phyloP scores from a whole-genome alignment of 768 basidiomycete species.

The Boletales sp. region DNA sequence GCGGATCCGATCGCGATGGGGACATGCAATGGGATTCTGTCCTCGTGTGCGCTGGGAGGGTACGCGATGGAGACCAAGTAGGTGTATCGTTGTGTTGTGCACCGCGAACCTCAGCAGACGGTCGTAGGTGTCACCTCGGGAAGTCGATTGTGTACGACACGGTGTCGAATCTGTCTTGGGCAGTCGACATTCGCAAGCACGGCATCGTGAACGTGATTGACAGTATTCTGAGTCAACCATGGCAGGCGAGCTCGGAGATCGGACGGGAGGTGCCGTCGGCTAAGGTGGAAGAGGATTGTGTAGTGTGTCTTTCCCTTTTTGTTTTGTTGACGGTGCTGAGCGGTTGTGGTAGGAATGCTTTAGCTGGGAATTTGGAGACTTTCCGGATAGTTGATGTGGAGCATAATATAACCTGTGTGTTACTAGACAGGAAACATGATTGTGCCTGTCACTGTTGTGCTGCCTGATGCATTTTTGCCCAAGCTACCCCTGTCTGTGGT shows the following conservation, averaged over 20 bases:
- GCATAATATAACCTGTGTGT: too few relatives aligned
- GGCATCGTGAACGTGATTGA: constrained; percentile 79
- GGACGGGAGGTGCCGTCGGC: constrained; percentile 64
- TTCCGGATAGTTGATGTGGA: constrained; percentile 10
- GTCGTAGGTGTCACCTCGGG: constrained; percentile 77
- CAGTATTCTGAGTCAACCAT: constrained; percentile 62
- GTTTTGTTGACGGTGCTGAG: not conserved
- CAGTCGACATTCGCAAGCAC: constrained; percentile 78
- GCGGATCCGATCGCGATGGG: constrained; percentile 95
- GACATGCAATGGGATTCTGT: constrained; percentile 76
- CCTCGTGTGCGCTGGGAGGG: constrained; percentile 81
- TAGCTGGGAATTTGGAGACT: constrained; percentile 67
- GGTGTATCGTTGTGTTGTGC: constrained; percentile 15
- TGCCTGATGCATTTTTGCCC: constrained; percentile 27
- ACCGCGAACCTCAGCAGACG: not conserved
- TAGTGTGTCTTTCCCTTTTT: constrained; percentile 44
- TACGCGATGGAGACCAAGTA: constrained; percentile 82
- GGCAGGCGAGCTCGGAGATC: constrained; percentile 58
- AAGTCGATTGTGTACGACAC: constrained; percentile 89
- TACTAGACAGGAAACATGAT: constrained; percentile 47
- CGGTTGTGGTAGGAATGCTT: constrained; percentile 52
- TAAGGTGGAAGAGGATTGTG: constrained; percentile 57
- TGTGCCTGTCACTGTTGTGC: constrained; percentile 51
- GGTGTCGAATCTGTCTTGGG: constrained; percentile 80
- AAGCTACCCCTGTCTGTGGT: constrained; percentile 65